phyloP scores from a whole-genome alignment of 345 rosid species.

The Pistacia integerrima region DNA sequence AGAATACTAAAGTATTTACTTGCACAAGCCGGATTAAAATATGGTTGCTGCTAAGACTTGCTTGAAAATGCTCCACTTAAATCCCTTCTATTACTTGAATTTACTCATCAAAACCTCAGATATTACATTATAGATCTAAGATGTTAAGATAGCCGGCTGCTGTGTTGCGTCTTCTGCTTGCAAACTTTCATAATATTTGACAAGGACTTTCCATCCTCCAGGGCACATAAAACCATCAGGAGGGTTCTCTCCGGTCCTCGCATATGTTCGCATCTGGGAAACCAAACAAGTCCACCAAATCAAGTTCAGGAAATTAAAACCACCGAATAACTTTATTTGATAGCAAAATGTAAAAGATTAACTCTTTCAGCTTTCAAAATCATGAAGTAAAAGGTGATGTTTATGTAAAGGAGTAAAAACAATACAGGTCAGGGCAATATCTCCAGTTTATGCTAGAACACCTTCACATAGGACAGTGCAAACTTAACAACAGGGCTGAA shows the following conservation, averaged over 20 bases:
- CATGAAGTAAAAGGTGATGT: neutral
- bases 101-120: neutral
- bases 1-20: neutral
- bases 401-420: neutral
- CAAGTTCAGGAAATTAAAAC: neutral
- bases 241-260: constrained; percentile 85
- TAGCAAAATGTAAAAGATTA: neutral
- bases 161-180: constrained; percentile 53
- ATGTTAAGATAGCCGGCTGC: constrained; percentile 41
- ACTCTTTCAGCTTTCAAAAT: neutral
- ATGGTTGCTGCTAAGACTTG: neutral
- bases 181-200: constrained; percentile 72
- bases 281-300: neutral
- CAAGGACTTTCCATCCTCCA: constrained; percentile 91
- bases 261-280: constrained; percentile 77
- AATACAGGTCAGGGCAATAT: neutral
- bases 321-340: neutral
- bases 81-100: neutral
- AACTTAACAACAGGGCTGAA: neutral
- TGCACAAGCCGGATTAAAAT: neutral
- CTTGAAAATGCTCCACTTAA: neutral
- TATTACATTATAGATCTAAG: constrained; percentile 21
- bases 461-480: neutral
- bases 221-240: constrained; percentile 99
- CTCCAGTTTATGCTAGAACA: neutral